A percentile compares a stretch with the other conserved stretches of the same genome.
These are phyloP conservation scores for Monosporascus sp. DNA, from an alignment of 2,329 filamentous ascomycete species.

Conservation along the genomic window DNA sequence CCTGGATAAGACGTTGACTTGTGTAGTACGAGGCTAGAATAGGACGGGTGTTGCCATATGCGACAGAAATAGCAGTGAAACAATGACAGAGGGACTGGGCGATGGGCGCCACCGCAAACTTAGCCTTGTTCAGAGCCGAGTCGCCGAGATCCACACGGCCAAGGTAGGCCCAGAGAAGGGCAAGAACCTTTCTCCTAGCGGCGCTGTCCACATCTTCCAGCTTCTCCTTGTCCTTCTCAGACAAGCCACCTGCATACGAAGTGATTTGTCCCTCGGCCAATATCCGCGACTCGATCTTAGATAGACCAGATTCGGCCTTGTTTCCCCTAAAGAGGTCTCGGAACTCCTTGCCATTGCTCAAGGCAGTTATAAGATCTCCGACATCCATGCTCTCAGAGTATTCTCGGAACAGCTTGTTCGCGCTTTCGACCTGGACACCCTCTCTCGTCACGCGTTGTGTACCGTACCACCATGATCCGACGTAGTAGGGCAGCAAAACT, in stretches of 20 bases:
- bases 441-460: constrained; percentile 91
- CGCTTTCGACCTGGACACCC: constrained; percentile 85
- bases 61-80: constrained; percentile 79
- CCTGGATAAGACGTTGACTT: constrained; percentile 85
- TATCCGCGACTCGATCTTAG: constrained; percentile 78
- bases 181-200: constrained; percentile 77
- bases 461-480: constrained; percentile 98
- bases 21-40: constrained; percentile 77
- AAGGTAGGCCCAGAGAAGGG: constrained; percentile 91
- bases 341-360: constrained; percentile 85
- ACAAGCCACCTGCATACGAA: constrained; percentile 53
- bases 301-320: constrained; percentile 73
- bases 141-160: constrained; percentile 83
- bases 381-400: constrained; percentile 82
- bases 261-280: constrained; percentile 53
- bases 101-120: constrained; percentile 83
- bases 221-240: constrained; percentile 67
- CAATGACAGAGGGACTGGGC: constrained; percentile 81
- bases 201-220: constrained; percentile 77
- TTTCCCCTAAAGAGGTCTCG: constrained; percentile 69
- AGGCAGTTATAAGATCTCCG: constrained; percentile 70
- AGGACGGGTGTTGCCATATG: constrained; percentile 77
- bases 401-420: constrained; percentile 89
- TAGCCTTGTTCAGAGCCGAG: constrained; percentile 70
- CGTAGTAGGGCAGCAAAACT: constrained; percentile 84